Evolutionary conservation across 805 yeast species (phyloP).

Genomic region (Saccharomycopsis oosterbeekiorum): DNA sequence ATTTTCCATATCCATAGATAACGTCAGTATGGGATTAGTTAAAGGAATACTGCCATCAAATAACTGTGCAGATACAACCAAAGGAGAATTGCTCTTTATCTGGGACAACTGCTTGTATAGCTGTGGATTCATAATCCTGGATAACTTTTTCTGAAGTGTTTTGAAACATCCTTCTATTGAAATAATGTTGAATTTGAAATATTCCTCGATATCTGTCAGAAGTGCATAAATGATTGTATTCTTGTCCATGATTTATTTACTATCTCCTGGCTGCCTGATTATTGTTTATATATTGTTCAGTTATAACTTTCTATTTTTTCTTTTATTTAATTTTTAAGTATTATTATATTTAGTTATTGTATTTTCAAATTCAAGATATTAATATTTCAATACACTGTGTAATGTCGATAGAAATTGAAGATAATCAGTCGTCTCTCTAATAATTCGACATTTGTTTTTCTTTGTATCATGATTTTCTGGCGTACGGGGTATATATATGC

Average conservation of each 20-base stretch:
- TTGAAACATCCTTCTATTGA: conserved; percentile 17
- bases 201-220: conserved; percentile 14
- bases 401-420: not conserved
- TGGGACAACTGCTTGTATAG: conserved; percentile 12
- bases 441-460: not conserved
- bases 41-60: conserved; percentile 15
- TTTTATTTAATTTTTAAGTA: not conserved
- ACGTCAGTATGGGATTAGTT: conserved; percentile 13
- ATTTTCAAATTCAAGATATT: too few relatives aligned
- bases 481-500: not conserved
- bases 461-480: not conserved
- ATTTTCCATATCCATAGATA: not conserved
- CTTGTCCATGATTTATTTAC: conserved; percentile 8
- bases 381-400: too few relatives aligned
- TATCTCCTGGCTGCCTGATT: not conserved
- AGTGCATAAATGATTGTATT: conserved; percentile 14
- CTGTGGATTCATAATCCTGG: conserved; percentile 11
- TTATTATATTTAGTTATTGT: too few relatives aligned
- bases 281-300: not conserved
- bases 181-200: conserved; percentile 9
- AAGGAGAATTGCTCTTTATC: conserved; percentile 13
- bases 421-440: too few relatives aligned
- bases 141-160: conserved; percentile 8
- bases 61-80: conserved; percentile 14
- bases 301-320: not conserved